These are phyloP conservation scores for Colletotrichum viniferum DNA, from an alignment of 2,329 filamentous ascomycete species.

Conservation along the genomic window DNA sequence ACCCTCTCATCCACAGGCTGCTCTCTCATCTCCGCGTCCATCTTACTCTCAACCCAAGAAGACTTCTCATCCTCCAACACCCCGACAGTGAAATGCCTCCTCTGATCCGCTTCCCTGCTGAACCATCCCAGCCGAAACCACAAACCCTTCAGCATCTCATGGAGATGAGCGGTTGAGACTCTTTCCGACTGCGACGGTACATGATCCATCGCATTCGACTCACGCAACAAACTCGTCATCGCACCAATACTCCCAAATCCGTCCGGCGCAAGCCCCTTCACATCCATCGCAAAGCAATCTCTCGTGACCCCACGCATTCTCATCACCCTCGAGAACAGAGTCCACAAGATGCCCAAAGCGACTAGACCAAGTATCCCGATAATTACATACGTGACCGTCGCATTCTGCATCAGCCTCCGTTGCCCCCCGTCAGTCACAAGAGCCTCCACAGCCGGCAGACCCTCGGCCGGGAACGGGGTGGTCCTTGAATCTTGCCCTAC, in stretches of 20 bases:
- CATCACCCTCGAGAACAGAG: not conserved
- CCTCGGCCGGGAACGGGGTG: not conserved
- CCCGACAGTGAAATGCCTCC: not conserved
- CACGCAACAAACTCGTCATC: not conserved
- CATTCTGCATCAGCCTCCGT: not conserved
- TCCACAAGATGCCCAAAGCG: not conserved
- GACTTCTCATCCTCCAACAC: not conserved
- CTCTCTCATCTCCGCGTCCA: not conserved
- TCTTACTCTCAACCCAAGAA: not conserved
- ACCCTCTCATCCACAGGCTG: not conserved
- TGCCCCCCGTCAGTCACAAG: not conserved
- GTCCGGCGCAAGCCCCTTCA: not conserved
- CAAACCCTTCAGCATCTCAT: not conserved
- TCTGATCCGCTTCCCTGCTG: not conserved
- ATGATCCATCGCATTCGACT: not conserved
- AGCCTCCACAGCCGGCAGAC: not conserved
- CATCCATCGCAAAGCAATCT: not conserved
- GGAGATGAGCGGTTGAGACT: not conserved
- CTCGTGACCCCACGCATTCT: not conserved
- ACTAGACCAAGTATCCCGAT: not conserved
- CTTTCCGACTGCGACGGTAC: not conserved
- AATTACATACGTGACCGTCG: not conserved
- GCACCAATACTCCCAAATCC: not conserved
- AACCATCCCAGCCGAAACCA: slow-evolving; percentile 1
- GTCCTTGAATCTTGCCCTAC: not conserved